Percentiles rank a stretch among this genome's conserved stretches.
Evolutionary conservation across 495 filamentous ascomycete species (phyloP).

Genomic region (Venustampulla echinocandica): DNA sequence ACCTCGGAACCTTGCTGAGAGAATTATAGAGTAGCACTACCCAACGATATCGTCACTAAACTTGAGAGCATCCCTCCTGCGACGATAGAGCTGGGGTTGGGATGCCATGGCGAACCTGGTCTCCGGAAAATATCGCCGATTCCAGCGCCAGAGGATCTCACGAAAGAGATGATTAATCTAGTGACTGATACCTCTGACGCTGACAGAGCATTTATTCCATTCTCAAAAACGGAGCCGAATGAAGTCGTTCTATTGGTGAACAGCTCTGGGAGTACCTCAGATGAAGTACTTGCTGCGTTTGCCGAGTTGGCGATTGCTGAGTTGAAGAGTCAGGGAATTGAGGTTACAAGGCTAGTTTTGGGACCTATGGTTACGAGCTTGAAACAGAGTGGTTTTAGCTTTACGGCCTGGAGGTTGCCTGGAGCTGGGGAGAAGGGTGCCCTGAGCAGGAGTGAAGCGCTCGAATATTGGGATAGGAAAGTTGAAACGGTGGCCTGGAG

Average conservation of each 20-base stretch:
- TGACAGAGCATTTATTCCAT: constrained; percentile 49
- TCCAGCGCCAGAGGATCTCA: constrained; percentile 43
- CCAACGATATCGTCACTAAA: constrained; percentile 31
- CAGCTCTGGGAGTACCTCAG: constrained; percentile 54
- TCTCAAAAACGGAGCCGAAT: constrained; percentile 33
- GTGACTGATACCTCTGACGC: constrained; percentile 45
- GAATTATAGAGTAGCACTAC: constrained; percentile 12
- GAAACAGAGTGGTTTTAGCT: constrained; percentile 18
- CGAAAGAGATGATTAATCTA: constrained; percentile 44
- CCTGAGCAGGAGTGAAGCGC: constrained; percentile 11
- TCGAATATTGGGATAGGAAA: constrained; percentile 15
- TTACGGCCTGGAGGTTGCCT: constrained; percentile 17
- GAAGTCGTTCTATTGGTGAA: constrained; percentile 48
- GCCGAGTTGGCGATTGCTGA: constrained; percentile 15
- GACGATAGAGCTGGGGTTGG: constrained; percentile 50
- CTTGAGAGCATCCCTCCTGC: constrained; percentile 39
- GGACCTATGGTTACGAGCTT: constrained; percentile 21
- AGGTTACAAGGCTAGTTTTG: constrained; percentile 11
- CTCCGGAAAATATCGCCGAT: constrained; percentile 45
- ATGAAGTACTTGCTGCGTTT: constrained; percentile 20
- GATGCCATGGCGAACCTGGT: constrained; percentile 55
- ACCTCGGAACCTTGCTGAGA: constrained; percentile 5
- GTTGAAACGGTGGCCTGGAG: constrained; percentile 15
- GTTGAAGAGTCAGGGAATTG: constrained; percentile 8
- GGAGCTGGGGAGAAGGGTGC: constrained; percentile 4